Evolutionary conservation across 1,284 basidiomycete genomes (phyloP), one percentile per base, ranked within the genome.

Genomic region (Heterobasidion irregulare): DNA sequence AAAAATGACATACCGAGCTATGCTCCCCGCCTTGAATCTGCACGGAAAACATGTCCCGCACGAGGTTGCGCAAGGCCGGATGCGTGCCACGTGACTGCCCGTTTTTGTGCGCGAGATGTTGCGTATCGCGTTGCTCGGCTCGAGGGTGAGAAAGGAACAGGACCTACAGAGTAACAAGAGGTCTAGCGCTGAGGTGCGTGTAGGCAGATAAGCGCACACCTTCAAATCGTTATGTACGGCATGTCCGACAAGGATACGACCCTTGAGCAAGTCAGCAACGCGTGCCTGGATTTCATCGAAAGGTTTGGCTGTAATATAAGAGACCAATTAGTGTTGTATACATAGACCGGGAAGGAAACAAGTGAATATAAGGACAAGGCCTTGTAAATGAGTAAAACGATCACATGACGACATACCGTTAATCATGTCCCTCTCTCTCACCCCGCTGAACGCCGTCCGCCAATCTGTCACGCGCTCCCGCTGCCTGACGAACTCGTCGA

Each of bases 401-500:
- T 26, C 26, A 26, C 6, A 26, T 26, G 26, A 5, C 26, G 16
- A 65, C 74, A 58, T 63, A 82, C 87, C 89, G 52, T 83, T 74
- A 0, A 81, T 65, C 73, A 99, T 81, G 66, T 99, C 92, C 8
- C 71, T 66, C 36, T 82, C 80, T 32, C 92, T 74, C 2, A 99
- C 83, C 1, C 97, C 96, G 62, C 92, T 95, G 60, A 86, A 94
- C 74, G 89, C 83, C 0, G 97, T 99, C 47, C 94, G 76, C 72
- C 95, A 98, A 71, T 99, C 95, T 6, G 93, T 90, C 1, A 99
- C 94, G 35, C 81, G 80, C 66, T 98, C 95, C 52, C 86, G 78
- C 62, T 94, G 95, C 56, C 79, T 75, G 18, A 99, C 96, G 61
- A 94, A 96, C 36, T 80, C 87, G 65, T 99, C 96, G 58, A 96